These are phyloP conservation scores for Rhodomyrtus psidioides DNA, from an alignment of 441 rosid species.

Conservation along the genomic window DNA sequence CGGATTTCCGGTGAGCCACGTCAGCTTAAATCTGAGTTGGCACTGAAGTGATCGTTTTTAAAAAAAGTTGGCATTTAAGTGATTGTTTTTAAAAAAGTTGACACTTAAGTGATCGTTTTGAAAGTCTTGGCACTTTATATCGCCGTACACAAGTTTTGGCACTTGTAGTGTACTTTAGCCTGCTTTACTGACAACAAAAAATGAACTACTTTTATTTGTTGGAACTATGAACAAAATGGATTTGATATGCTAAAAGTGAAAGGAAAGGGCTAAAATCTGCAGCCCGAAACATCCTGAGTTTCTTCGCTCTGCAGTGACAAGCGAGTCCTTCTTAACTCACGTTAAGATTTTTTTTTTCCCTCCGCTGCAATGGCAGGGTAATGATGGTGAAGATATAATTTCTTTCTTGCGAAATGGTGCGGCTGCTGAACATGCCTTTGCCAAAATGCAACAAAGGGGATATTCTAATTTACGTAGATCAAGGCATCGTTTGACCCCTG, in stretches of 20 bases:
- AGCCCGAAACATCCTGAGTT: neutral
- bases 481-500: slow-evolving; percentile 89
- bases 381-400: slow-evolving; percentile 56
- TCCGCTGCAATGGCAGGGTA: slow-evolving; percentile 32
- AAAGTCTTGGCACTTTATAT: too few species aligned
- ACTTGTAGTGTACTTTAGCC: too few species aligned
- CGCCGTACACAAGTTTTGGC: too few species aligned
- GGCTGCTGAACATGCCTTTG: slow-evolving; percentile 80
- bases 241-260: neutral
- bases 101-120: too few species aligned
- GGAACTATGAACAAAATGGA: neutral
- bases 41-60: too few species aligned
- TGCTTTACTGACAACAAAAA: neutral
- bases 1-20: too few species aligned
- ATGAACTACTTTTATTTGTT: neutral
- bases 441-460: slow-evolving; percentile 85
- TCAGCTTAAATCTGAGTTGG: too few species aligned
- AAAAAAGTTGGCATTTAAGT: too few species aligned
- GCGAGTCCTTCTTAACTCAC: neutral
- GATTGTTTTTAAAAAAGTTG: too few species aligned
- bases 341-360: neutral
- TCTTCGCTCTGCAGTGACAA: neutral
- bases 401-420: slow-evolving; percentile 64
- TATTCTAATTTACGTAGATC: slow-evolving; percentile 62
- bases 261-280: neutral